Percentiles rank a stretch among this genome's conserved stretches.
These are phyloP conservation scores for Rhodomyrtus psidioides DNA, from an alignment of 441 rosid genomes.

Conservation along the genomic window DNA sequence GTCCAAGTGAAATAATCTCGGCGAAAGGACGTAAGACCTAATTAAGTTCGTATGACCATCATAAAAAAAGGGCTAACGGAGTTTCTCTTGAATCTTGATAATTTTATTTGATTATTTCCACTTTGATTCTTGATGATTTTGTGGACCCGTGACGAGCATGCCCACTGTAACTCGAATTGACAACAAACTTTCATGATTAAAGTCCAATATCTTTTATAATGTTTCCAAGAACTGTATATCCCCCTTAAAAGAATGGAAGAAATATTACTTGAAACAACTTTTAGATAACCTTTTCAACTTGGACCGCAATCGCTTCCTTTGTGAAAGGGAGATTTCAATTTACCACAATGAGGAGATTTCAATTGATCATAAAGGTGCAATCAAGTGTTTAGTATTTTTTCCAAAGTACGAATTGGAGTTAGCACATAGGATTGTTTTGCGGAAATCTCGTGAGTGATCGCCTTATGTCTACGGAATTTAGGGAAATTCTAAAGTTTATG, in stretches of 20 bases:
- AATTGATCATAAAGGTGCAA: not conserved
- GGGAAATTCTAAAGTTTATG: not conserved
- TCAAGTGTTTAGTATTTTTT: not conserved
- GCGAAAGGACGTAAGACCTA: not conserved
- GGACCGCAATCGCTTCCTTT: not conserved
- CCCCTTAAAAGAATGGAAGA: not conserved
- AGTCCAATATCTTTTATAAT: not conserved
- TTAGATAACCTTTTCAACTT: not conserved
- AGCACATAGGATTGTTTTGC: not conserved
- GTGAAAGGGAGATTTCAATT: not conserved
- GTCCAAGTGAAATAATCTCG: not conserved
- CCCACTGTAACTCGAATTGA: not conserved
- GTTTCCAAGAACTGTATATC: not conserved
- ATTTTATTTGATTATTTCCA: not conserved
- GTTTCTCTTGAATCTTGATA: not conserved
- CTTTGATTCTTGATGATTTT: not conserved
- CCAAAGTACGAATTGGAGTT: not conserved
- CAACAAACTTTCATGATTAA: not conserved
- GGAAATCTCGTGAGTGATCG: not conserved
- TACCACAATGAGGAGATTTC: not conserved
- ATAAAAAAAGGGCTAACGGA: not conserved
- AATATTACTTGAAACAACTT: not conserved
- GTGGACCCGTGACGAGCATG: not conserved
- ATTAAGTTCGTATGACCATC: not conserved
- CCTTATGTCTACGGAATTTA: not conserved